Conservation (phyloP, 306 rosid species). For the Lagenaria siceraria region DNA sequence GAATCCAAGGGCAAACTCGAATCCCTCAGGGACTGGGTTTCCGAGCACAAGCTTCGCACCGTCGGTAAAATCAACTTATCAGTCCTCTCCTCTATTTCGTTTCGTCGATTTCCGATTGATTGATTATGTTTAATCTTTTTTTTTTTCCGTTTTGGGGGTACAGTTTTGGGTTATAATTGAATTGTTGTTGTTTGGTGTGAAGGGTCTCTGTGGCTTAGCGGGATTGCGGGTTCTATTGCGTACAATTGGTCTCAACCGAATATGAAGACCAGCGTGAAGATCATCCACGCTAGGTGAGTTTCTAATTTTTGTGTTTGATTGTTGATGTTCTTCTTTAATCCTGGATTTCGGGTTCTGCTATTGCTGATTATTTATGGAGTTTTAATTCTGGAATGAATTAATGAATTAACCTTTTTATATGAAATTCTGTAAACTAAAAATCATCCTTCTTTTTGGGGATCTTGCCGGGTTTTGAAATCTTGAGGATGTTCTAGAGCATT, state of each 20-base stretch:
- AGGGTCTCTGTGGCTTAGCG: slow-evolving; percentile 86
- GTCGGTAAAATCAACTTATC: slow-evolving; percentile 39
- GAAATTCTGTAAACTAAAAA: too few species aligned
- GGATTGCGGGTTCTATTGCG: slow-evolving; percentile 76
- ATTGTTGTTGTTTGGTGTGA: slow-evolving; percentile 4
- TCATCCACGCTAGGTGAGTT: slow-evolving; percentile 80
- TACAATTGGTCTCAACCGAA: slow-evolving; percentile 94
- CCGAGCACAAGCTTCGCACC: slow-evolving; percentile 82
- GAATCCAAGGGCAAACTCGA: slow-evolving; percentile 54
- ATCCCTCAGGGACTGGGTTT: slow-evolving; percentile 62
- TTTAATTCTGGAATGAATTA: background rate
- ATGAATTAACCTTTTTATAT: background rate
- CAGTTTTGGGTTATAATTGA: background rate
- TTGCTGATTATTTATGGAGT: background rate
- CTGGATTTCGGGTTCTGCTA: background rate
- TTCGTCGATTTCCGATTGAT: background rate
- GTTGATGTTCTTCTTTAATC: background rate
- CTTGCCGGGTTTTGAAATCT: background rate
- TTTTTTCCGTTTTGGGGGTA: background rate
- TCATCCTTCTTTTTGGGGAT: background rate
- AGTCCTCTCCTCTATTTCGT: background rate
- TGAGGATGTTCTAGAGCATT: background rate
- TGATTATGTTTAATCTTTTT: background rate
- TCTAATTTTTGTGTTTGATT: background rate
- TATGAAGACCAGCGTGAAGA: slow-evolving; percentile 87